Evolutionary conservation across 768 basidiomycete genomes (phyloP).

Genomic region (Gymnopilus dilepis): DNA sequence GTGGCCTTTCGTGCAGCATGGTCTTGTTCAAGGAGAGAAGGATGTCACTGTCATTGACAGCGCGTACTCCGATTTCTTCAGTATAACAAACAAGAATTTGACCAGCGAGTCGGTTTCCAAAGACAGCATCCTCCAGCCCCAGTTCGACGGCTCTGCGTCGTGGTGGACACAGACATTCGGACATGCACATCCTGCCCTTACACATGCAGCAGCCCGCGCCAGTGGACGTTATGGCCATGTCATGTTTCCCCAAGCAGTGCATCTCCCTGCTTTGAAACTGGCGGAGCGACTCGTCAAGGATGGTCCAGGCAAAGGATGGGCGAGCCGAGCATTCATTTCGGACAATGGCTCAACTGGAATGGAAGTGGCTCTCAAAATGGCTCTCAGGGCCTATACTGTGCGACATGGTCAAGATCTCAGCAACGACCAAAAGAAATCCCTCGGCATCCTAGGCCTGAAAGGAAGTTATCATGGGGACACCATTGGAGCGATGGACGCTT

Average conservation of each 20-base stretch:
- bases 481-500: conserved; percentile 96
- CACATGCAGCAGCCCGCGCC: conserved; percentile 86
- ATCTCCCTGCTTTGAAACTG: conserved; percentile 83
- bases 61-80: conserved; percentile 87
- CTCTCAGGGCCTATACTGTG: conserved; percentile 68
- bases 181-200: conserved; percentile 76
- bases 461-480: conserved; percentile 99
- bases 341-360: conserved; percentile 97
- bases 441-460: conserved; percentile 84
- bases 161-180: conserved; percentile 99
- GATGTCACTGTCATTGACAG: conserved; percentile 94
- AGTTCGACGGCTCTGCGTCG: conserved; percentile 92
- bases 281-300: conserved; percentile 76
- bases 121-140: conserved; percentile 47
- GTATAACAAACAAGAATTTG: conserved; percentile 55
- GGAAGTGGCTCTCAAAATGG: conserved; percentile 99
- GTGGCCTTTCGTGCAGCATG: conserved; percentile 99
- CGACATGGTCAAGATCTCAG: conserved; percentile 41
- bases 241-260: conserved; percentile 90
- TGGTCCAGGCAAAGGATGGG: conserved; percentile 92
- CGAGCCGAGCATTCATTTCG: conserved; percentile 87
- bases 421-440: conserved; percentile 45
- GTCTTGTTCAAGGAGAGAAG: conserved; percentile 62
- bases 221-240: conserved; percentile 97
- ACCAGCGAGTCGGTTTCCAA: conserved; percentile 17